Percentiles rank a stretch among this genome's conserved stretches.
Evolutionary conservation across 768 basidiomycete genomes (phyloP).

Genomic region (Lentinula detonsa): DNA sequence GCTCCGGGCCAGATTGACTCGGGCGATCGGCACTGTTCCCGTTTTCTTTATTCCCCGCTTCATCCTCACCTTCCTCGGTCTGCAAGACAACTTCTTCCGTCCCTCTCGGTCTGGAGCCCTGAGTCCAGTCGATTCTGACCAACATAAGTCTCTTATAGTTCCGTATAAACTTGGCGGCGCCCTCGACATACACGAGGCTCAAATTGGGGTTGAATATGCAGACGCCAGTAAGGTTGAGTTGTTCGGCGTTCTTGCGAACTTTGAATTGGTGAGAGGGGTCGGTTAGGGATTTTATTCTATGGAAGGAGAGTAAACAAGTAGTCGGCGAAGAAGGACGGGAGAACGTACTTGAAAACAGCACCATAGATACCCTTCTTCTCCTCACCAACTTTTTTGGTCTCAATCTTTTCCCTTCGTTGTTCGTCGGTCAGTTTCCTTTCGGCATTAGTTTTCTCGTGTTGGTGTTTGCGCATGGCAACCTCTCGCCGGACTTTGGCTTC

Average conservation of each 20-base stretch:
- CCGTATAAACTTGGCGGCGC: slow-evolving; percentile 77
- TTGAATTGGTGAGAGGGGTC: slow-evolving; percentile 95
- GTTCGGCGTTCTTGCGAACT: slow-evolving; percentile 94
- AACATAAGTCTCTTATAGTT: slow-evolving; percentile 86
- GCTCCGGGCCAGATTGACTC: neutral
- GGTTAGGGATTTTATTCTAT: slow-evolving; percentile 79
- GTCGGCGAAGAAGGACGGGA: neutral
- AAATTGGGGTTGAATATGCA: slow-evolving; percentile 90
- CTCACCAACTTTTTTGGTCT: slow-evolving; percentile 79
- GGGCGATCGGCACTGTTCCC: slow-evolving; percentile 11
- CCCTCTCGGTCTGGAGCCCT: slow-evolving; percentile 75
- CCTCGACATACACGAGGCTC: slow-evolving; percentile 91
- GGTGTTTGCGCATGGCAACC: slow-evolving; percentile 83
- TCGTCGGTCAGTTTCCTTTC: slow-evolving; percentile 92
- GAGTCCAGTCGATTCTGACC: slow-evolving; percentile 89
- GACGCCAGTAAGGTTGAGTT: slow-evolving; percentile 79
- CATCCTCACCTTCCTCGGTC: slow-evolving; percentile 37
- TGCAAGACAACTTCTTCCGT: slow-evolving; percentile 68
- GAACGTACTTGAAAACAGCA: slow-evolving; percentile 84
- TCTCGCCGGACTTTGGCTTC: slow-evolving; percentile 94
- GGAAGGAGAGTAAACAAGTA: neutral
- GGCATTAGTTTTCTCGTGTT: slow-evolving; percentile 90
- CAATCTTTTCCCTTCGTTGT: slow-evolving; percentile 80
- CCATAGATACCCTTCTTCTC: slow-evolving; percentile 81
- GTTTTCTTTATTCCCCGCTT: slow-evolving; percentile 14